A percentile compares a stretch with the other conserved stretches of the same genome.
Evolutionary conservation across 176 grass and related monocot species (phyloP).

Genomic region (Avena sativa): DNA sequence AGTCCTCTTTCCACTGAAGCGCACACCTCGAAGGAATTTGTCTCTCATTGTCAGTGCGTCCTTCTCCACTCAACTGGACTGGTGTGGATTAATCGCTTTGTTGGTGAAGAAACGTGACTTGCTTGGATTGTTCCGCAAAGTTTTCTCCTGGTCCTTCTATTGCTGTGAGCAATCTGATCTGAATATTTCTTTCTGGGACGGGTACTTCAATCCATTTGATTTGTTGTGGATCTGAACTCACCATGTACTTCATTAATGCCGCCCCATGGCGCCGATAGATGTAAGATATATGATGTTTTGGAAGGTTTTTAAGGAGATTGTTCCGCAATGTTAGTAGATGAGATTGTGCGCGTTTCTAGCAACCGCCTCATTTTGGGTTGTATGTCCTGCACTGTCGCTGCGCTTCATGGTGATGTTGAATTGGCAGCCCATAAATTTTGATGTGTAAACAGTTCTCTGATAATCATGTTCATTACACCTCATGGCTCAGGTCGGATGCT

Average conservation of each 20-base stretch:
- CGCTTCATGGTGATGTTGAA: background rate
- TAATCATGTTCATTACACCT: background rate
- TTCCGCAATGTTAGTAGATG: background rate
- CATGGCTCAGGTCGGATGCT: background rate
- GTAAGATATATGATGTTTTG: constrained; percentile 10
- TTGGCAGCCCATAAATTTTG: background rate
- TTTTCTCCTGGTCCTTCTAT: background rate
- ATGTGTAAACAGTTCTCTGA: constrained; percentile 7
- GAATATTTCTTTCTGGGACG: background rate
- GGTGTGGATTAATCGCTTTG: background rate
- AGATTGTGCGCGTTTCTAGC: background rate
- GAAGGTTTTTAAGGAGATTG: constrained; percentile 36
- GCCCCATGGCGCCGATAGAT: background rate
- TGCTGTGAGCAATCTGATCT: background rate
- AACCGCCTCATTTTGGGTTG: background rate
- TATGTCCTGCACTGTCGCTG: background rate
- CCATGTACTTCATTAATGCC: background rate
- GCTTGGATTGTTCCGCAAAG: background rate
- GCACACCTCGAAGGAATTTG: background rate
- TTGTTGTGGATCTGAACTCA: background rate
- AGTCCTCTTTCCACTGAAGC: background rate
- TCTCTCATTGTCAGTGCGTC: background rate
- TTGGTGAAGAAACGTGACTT: background rate
- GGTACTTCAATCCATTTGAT: background rate
- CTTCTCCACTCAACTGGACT: background rate